Conservation (phyloP, 495 filamentous ascomycete species). For the Penicillium lagena region DNA sequence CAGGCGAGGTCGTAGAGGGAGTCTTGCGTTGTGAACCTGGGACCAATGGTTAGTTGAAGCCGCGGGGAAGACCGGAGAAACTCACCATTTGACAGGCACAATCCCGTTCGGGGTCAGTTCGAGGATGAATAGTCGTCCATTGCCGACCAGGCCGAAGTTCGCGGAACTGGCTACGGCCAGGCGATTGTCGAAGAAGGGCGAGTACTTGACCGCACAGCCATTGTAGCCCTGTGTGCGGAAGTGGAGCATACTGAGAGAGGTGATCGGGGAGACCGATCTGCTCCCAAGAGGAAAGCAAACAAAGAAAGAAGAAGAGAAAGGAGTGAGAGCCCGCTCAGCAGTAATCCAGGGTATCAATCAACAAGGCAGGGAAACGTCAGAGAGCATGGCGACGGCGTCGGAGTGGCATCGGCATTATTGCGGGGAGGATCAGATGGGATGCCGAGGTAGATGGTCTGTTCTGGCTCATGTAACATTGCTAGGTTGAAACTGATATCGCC, state of each 20-base stretch:
- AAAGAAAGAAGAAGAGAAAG: background rate
- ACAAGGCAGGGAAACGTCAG: background rate
- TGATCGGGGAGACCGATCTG: background rate
- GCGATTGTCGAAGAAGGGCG: slow-evolving; percentile 92
- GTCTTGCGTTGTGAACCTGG: slow-evolving; percentile 91
- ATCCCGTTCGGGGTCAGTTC: slow-evolving; percentile 77
- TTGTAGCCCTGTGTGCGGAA: slow-evolving; percentile 90
- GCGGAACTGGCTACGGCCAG: slow-evolving; percentile 79
- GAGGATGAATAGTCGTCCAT: slow-evolving; percentile 80
- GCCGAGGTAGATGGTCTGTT: no score
- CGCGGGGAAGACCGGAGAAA: background rate
- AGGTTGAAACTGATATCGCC: no score
- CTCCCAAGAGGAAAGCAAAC: background rate
- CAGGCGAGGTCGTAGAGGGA: slow-evolving; percentile 88
- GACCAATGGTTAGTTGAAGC: background rate
- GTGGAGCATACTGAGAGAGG: slow-evolving; percentile 64
- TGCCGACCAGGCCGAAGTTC: slow-evolving; percentile 95
- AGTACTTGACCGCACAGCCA: slow-evolving; percentile 93
- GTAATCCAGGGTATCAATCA: background rate
- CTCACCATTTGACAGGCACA: slow-evolving; percentile 66
- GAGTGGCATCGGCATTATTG: no score
- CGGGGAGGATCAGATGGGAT: no score
- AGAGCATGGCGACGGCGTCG: no score
- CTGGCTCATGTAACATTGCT: no score
- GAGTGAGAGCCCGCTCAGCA: no score